Base-by-base conservation (phyloP, 2,329 filamentous ascomycete species). In the Alternaria ventricosa region DNA sequence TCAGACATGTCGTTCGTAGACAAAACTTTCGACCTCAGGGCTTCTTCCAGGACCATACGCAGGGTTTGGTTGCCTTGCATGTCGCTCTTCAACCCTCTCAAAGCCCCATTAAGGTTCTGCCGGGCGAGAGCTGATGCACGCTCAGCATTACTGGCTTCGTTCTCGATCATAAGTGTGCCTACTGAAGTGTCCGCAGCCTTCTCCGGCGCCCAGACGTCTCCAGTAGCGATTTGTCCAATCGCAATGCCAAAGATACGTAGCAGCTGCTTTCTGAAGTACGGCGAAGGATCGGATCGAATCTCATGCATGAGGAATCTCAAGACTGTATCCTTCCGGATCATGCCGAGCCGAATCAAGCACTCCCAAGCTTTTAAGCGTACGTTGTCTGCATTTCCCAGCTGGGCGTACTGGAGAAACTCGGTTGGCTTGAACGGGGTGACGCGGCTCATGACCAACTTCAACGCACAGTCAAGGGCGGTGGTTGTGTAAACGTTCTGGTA, bases 401-500 rank as follows among this genome's bases (percentile, higher is more conserved):
- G 82, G 2, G 87, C 88, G 69, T 90, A 90, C 55, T 88, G 86
- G 61, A 90, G 71, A 62, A 90, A 88, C 57, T 89, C 87, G 49
- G 85, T 81, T 1, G 84, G 72, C 66, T 86, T 86, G 58, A 84
- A 77, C 10, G 85, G 83, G 46, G 86, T 82, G 36, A 87, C 82
- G 11, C 84, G 84, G 7, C 84, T 84, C 65, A 85, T 81, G 66
- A 86, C 85, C 18, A 90, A 79, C 67, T 83, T 83, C 64, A 84
- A 80, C 63, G 88, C 83, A 75, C 88, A 89, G n/a, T 86, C 82
- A 18, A 90, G 80, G 20, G 88, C 87, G 12, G 88, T 88, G 12
- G 83, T 83, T 2, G 88, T 87, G 74, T 89, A 89, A 23, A 89
- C 79, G 68, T 90, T 90, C 59, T 89, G 88, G 71, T 86, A 89